These are phyloP conservation scores for Epichloe bromicola DNA, from an alignment of 2,329 filamentous ascomycete genomes.

Conservation along the genomic window DNA sequence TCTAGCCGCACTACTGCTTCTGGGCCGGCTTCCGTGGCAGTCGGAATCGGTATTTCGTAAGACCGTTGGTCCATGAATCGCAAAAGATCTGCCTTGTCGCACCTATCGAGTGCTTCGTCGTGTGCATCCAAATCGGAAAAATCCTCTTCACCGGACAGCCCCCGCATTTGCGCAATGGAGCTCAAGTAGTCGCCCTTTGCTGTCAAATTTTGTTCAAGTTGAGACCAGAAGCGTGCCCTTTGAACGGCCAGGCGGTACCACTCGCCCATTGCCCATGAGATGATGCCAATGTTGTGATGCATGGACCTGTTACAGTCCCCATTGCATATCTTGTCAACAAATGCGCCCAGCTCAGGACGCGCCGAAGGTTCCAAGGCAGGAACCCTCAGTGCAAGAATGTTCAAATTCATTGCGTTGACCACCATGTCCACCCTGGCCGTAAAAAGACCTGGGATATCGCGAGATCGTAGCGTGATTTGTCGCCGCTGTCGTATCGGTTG, in stretches of 20 bases:
- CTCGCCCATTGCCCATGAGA: slow-evolving; percentile 55
- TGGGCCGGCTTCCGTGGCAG: slow-evolving; percentile 17
- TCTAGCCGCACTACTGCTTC: slow-evolving; percentile 37
- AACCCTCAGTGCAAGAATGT: slow-evolving; percentile 40
- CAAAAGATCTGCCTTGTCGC: slow-evolving; percentile 30
- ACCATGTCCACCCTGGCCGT: slow-evolving; percentile 43
- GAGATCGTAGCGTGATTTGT: slow-evolving; percentile 36
- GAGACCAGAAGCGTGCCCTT: slow-evolving; percentile 50
- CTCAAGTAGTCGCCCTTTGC: slow-evolving; percentile 17
- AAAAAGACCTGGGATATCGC: slow-evolving; percentile 37
- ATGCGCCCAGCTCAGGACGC: slow-evolving; percentile 42
- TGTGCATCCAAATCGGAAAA: slow-evolving; percentile 13
- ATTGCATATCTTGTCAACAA: slow-evolving; percentile 31
- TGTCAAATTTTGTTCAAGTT: slow-evolving; percentile 34
- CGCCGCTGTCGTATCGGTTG: slow-evolving; percentile 38
- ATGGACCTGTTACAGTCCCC: slow-evolving; percentile 30
- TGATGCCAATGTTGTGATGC: slow-evolving; percentile 42
- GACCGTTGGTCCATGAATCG: slow-evolving; percentile 40
- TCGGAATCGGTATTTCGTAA: slow-evolving; percentile 30
- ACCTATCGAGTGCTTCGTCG: slow-evolving; percentile 5
- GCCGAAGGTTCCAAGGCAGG: slow-evolving; percentile 44
- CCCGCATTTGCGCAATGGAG: slow-evolving; percentile 12
- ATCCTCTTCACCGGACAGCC: slow-evolving; percentile 12
- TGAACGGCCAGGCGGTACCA: slow-evolving; percentile 50
- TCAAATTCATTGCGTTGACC: slow-evolving; percentile 39